Evolutionary conservation across 441 rosid species (phyloP), one percentile per base, ranked within the genome.

Genomic region (Aleurites moluccanus): DNA sequence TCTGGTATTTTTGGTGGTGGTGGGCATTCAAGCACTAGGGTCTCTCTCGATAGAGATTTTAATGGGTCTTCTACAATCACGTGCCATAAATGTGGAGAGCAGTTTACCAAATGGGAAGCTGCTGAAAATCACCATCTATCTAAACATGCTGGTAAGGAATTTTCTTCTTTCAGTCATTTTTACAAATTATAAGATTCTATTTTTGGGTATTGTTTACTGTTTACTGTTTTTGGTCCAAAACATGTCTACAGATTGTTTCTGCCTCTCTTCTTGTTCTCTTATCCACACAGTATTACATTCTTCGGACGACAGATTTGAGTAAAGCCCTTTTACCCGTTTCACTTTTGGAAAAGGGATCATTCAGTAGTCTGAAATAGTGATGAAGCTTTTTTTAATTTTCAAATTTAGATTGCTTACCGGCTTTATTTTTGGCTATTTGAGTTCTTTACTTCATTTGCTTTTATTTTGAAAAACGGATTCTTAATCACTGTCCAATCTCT

Each of bases 1-100:
- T 75, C 81, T 57, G 88, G 77, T 30, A 47, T 49, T 52, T 62
- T 56, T 38, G 75, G 79, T 57, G 78, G 77, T 23, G 83, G 86
- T 78, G 73, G 74, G 25, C 87, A 82, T 67, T 55, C 88, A 27
- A 87, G 88, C 78, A 82, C 74, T 16, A 87, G 95, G 72, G 85
- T 86, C 38, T 91, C 95, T 28, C 78, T 88, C 49, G 97, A 89
- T 20, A 83, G 80, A 65, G 96, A 90, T 73, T 77, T 84, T 38
- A 91, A 85, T 76, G 89, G 88, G 53, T 77, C 86, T 73, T 84
- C 82, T 75, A 74, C 84, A 73, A 81, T 92, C 63, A 89, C 92
- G 79, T 94, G 99, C 79, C 99, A 95, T 74, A 95, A 95, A 85
- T 95, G 99, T 79, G 99, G 98, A 57, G 93, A 95, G 77, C 94